Percentiles rank a stretch among this genome's conserved stretches.
phyloP scores from a whole-genome alignment of 805 yeast genomes.

The Candida krabiensis region DNA sequence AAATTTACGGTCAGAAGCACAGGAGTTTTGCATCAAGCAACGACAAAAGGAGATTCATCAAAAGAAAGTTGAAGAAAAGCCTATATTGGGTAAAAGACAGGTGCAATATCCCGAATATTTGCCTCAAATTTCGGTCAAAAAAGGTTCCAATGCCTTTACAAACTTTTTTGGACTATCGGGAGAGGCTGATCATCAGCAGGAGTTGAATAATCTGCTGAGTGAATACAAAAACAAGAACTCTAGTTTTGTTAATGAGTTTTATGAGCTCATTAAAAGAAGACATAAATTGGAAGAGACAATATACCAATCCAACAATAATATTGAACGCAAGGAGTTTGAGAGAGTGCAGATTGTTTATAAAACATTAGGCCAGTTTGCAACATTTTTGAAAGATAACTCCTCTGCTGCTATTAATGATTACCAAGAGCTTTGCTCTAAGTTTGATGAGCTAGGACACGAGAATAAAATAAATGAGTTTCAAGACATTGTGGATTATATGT shows the following conservation, averaged over 20 bases:
- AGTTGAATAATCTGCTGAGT: not conserved
- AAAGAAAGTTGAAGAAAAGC: not conserved
- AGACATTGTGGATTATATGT: conserved; percentile 5
- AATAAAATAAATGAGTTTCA: conserved; percentile 13
- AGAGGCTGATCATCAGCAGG: conserved; percentile 1
- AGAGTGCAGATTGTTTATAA: conserved; percentile 13
- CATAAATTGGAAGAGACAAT: conserved; percentile 12
- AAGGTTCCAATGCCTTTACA: conserved; percentile 1
- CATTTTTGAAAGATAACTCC: conserved; percentile 3
- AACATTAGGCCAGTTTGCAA: conserved; percentile 3
- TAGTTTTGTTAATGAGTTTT: conserved; percentile 6
- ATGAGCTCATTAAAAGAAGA: conserved; percentile 9
- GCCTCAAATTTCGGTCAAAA: conserved; percentile 4
- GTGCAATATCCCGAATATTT: conserved; percentile 1
- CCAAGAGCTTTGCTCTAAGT: not conserved
- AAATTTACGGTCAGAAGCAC: conserved; percentile 3
- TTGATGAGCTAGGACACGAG: conserved; percentile 2
- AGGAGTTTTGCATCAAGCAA: not conserved
- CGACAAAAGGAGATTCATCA: conserved; percentile 4
- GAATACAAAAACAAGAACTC: conserved; percentile 9
- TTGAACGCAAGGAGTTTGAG: conserved; percentile 20
- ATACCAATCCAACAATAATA: conserved; percentile 14
- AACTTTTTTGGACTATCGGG: conserved; percentile 4
- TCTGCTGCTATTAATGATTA: not conserved
- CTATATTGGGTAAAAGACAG: not conserved